Conservation (phyloP, 768 basidiomycete species). For the Vararia minispora region DNA sequence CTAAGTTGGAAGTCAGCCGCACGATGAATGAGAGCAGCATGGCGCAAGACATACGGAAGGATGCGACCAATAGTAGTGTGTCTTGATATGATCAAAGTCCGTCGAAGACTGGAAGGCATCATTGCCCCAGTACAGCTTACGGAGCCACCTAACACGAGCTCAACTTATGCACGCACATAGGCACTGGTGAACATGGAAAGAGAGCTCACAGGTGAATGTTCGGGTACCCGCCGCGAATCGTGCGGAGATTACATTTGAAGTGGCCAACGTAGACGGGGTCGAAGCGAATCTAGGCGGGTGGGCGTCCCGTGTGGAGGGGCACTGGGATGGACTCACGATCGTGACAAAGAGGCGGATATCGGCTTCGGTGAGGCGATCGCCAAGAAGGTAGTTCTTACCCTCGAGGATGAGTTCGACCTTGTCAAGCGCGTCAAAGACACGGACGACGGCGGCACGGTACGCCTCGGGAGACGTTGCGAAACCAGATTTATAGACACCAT, state of each 20-base stretch:
- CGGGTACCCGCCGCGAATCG: constrained; percentile 82
- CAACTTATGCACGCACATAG: neutral
- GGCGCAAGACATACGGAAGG: constrained; percentile 20
- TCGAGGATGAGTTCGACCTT: constrained; percentile 66
- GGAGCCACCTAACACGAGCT: constrained; percentile 49
- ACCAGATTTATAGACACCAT: constrained; percentile 83
- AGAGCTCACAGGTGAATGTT: constrained; percentile 52
- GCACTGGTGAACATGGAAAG: neutral
- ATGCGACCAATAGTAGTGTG: constrained; percentile 62
- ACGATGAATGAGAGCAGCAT: neutral
- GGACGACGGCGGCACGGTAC: constrained; percentile 65
- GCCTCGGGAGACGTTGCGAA: constrained; percentile 77
- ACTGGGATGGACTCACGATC: constrained; percentile 39
- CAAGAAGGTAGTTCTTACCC: constrained; percentile 77
- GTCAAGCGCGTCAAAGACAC: constrained; percentile 74
- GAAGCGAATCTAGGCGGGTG: constrained; percentile 57
- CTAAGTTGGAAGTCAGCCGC: constrained; percentile 22
- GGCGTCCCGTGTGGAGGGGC: neutral
- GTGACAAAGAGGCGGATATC: constrained; percentile 90
- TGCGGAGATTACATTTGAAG: constrained; percentile 89
- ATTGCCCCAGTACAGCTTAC: constrained; percentile 85
- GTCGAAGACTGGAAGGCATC: constrained; percentile 81
- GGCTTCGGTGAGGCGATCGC: constrained; percentile 73
- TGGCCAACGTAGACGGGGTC: constrained; percentile 85
- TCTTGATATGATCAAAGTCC: constrained; percentile 83